Base-by-base conservation (phyloP, 2,329 filamentous ascomycete genomes). In the Phialemonium atrogriseum region DNA sequence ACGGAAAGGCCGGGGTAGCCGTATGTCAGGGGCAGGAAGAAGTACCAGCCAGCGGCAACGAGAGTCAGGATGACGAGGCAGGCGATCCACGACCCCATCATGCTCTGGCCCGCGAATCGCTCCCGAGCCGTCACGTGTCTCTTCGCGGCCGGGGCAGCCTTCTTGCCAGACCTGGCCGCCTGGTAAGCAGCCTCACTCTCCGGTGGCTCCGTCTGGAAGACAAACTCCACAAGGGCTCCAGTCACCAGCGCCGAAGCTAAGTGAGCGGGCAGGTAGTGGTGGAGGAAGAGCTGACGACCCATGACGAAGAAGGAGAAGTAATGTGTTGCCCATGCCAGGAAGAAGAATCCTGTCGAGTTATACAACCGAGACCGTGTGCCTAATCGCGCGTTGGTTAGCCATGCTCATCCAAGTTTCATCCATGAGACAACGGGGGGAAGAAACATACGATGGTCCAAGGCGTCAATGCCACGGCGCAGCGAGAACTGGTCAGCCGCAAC, bases 321-420 rank as follows among this genome's bases (percentile, higher is more conserved):
- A 58, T 98, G 91, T 3, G 87, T 89, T 10, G 85, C 87, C 91
- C 91, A 98, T 34, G 87, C 86, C 35, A 98, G 75, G 77, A 95
- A 96, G 68, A 98, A 93, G 74, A 98, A 98, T 15, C 91, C 91
- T 1, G 91, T 96, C 33, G 87, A 95, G 70, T 96, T 96, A 65
- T 98, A 98, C 30, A 98, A 73, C 42, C 88, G 87, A 15, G 84
- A 88, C 43, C 91, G 88, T 18, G 91, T 87, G 44, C 87, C 87
- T 82, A 52, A 29, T 38, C 28, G 6, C 39, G 25, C 27, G 50
- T 66, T 51, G 64, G 53, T n/a, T n/a, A n/a, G n/a, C n/a, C n/a
- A n/a, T n/a, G n/a, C n/a, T n/a, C n/a, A n/a, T n/a, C 33, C 38
- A 22, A 22, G 7, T 13, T 10, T 27, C 11, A 14, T 22, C 5